Evolutionary conservation across 2,329 filamentous ascomycete genomes (phyloP).

Genomic region (Plenodomus tracheiphilus): DNA sequence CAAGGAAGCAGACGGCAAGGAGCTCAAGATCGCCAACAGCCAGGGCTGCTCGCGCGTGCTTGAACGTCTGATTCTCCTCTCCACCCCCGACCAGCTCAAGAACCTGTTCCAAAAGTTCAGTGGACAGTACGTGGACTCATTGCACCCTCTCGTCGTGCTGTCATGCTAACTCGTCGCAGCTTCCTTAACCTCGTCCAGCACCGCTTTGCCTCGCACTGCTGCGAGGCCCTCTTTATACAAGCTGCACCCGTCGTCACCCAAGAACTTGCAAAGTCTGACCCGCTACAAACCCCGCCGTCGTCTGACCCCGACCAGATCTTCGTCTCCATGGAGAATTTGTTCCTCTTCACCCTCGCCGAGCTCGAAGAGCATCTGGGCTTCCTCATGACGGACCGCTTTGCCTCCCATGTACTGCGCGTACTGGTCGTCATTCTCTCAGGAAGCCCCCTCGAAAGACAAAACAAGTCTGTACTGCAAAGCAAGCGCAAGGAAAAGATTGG

Average conservation of each 20-base stretch:
- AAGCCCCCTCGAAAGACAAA: conserved; percentile 68
- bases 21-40: conserved; percentile 93
- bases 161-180: conserved; percentile 41
- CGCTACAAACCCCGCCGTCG: conserved; percentile 48
- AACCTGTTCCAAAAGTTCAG: conserved; percentile 81
- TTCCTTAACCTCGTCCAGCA: conserved; percentile 91
- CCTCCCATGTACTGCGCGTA: conserved; percentile 86
- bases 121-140: conserved; percentile 61
- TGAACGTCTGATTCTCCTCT: conserved; percentile 86
- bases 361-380: conserved; percentile 82
- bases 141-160: background rate
- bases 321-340: conserved; percentile 79
- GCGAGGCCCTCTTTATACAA: conserved; percentile 86
- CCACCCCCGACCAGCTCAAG: conserved; percentile 79
- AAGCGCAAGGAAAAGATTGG: conserved; percentile 87
- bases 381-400: conserved; percentile 84
- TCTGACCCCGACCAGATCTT: conserved; percentile 55
- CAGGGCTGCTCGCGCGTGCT: conserved; percentile 93
- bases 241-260: conserved; percentile 77
- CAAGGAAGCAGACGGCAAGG: conserved; percentile 84
- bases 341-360: conserved; percentile 81
- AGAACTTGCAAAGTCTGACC: conserved; percentile 62
- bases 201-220: conserved; percentile 96
- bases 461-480: conserved; percentile 78
- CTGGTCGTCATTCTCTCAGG: conserved; percentile 85